Conservation (phyloP, 2,329 filamentous ascomycete species). For the Tympanopsis confertula region DNA sequence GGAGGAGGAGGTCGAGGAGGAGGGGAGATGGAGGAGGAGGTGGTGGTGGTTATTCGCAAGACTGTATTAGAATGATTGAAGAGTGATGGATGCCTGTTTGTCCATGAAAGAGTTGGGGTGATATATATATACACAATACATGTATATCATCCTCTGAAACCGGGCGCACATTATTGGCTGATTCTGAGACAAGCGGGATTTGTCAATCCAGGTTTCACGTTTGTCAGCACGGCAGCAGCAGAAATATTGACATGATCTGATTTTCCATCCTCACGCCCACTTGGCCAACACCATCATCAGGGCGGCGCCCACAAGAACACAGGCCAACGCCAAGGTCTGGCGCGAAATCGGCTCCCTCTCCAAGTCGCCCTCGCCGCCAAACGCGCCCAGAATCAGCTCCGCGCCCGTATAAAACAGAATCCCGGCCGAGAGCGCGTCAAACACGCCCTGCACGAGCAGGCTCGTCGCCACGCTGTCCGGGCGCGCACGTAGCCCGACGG, state of each 20-base stretch:
- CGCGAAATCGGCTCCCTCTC: not conserved
- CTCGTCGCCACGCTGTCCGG: constrained; percentile 40
- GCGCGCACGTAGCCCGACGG: constrained; percentile 48
- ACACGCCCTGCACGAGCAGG: constrained; percentile 50
- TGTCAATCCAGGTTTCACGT: too few species aligned
- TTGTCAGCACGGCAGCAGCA: not conserved
- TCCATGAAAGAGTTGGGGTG: too few species aligned
- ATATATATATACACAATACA: too few species aligned
- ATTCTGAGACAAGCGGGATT: too few species aligned
- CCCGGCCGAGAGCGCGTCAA: constrained; percentile 53
- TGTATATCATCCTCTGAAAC: too few species aligned
- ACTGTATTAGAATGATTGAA: not conserved
- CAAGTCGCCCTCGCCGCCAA: constrained; percentile 15
- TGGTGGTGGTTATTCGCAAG: not conserved
- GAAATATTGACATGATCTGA: not conserved
- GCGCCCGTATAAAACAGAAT: constrained; percentile 59
- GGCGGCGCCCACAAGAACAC: not conserved
- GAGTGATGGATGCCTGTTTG: not conserved
- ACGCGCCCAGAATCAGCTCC: constrained; percentile 60
- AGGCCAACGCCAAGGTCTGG: not conserved
- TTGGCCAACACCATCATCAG: not conserved
- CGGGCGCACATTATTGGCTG: too few species aligned
- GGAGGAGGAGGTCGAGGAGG: too few species aligned
- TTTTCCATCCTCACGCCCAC: not conserved
- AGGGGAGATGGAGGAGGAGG: not conserved